A percentile compares a stretch with the other conserved stretches of the same genome.
These are phyloP conservation scores for Puccinia polysora DNA, from an alignment of 1,284 basidiomycete species.

Conservation along the genomic window DNA sequence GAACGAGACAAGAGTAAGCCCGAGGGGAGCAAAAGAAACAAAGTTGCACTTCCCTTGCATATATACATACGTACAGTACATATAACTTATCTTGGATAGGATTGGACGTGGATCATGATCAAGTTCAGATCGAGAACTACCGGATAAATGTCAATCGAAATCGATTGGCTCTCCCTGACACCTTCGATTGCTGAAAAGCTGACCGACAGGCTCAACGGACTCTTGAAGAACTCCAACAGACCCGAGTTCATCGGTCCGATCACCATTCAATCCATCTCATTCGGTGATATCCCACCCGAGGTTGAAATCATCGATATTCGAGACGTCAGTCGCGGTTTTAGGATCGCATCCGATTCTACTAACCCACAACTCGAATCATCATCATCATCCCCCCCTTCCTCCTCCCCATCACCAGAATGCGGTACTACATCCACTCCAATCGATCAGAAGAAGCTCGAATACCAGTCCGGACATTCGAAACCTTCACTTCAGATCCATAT, in stretches of 20 bases:
- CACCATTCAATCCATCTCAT: slow-evolving; percentile 75
- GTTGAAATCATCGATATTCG: slow-evolving; percentile 84
- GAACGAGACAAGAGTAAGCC: too few species aligned
- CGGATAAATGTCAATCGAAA: slow-evolving; percentile 57
- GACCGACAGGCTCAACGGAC: slow-evolving; percentile 72
- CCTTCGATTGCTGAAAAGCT: slow-evolving; percentile 66
- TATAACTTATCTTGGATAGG: too few species aligned
- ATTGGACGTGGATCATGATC: too few species aligned
- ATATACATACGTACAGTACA: too few species aligned
- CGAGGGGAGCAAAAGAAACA: too few species aligned
- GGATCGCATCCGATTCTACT: too few species aligned
- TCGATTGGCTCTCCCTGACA: slow-evolving; percentile 61
- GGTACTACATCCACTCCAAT: slow-evolving; percentile 49
- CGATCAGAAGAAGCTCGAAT: slow-evolving; percentile 56
- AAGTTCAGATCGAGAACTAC: too few species aligned
- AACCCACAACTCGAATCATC: slow-evolving; percentile 69
- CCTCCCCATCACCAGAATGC: slow-evolving; percentile 49
- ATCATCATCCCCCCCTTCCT: slow-evolving; percentile 52
- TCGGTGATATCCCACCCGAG: slow-evolving; percentile 76
- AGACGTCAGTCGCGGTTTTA: slow-evolving; percentile 89
- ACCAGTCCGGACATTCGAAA: slow-evolving; percentile 43
- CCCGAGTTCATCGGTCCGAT: slow-evolving; percentile 93
- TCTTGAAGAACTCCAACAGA: slow-evolving; percentile 65
- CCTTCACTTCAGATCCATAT: slow-evolving; percentile 56
- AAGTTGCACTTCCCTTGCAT: too few species aligned